phyloP scores from a whole-genome alignment of 306 rosid genomes.

The Citrullus amarus region DNA sequence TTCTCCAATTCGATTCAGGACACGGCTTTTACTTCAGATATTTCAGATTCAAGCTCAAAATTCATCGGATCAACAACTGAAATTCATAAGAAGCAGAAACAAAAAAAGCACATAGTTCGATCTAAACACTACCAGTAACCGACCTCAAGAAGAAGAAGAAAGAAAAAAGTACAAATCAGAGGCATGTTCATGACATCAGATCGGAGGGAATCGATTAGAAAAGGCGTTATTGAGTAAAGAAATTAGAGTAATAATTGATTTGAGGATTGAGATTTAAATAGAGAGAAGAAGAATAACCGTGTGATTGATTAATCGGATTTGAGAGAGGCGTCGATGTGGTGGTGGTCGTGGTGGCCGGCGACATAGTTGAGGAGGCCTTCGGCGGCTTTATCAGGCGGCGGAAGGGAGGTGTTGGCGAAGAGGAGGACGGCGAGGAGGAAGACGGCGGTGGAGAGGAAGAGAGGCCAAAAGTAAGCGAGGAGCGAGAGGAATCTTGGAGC shows the following conservation, averaged over 20 bases:
- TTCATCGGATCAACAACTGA: neutral
- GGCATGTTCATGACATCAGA: neutral
- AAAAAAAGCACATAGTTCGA: neutral
- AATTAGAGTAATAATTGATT: neutral
- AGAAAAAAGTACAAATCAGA: neutral
- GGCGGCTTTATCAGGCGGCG: conserved; percentile 26
- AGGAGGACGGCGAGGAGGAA: conserved; percentile 55
- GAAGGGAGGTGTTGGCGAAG: conserved; percentile 37
- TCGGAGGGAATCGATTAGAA: neutral
- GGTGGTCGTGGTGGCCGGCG: conserved; percentile 48
- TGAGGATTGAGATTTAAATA: neutral
- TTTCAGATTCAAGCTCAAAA: neutral
- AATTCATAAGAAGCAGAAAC: neutral
- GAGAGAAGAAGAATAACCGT: neutral
- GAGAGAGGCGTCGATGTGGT: conserved; percentile 17
- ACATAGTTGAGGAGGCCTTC: conserved; percentile 72
- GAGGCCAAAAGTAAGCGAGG: conserved; percentile 90
- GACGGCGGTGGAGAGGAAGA: conserved; percentile 68
- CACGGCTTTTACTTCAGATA: neutral
- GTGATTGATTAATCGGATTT: conserved; percentile 24
- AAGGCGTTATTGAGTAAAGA: neutral
- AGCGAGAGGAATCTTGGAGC: conserved; percentile 50
- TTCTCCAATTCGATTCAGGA: neutral
- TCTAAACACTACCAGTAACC: neutral
- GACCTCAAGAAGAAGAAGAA: neutral